A percentile compares a stretch with the other conserved stretches of the same genome.
These are phyloP conservation scores for Aspergillus ibericus DNA, from an alignment of 2,329 filamentous ascomycete genomes.

Conservation along the genomic window DNA sequence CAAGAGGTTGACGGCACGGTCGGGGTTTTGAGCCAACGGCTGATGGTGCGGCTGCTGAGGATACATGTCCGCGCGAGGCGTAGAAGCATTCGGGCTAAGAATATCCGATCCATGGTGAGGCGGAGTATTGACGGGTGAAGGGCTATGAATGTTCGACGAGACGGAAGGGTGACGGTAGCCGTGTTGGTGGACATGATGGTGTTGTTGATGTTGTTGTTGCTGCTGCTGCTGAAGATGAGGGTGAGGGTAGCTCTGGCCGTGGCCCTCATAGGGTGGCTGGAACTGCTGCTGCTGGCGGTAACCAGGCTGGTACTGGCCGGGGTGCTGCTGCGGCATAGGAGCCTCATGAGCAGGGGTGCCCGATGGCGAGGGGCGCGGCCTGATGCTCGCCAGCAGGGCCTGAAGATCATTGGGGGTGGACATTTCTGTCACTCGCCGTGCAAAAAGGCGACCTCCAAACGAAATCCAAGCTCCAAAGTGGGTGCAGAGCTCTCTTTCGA, in stretches of 20 bases:
- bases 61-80: slow-evolving; percentile 46
- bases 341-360: slow-evolving; percentile 32
- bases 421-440: slow-evolving; percentile 46
- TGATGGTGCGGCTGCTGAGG: slow-evolving; percentile 39
- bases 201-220: no score
- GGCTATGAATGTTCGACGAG: slow-evolving; percentile 59
- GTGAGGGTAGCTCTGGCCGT: neutral
- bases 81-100: slow-evolving; percentile 56
- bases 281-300: slow-evolving; percentile 1
- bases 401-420: slow-evolving; percentile 49
- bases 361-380: slow-evolving; percentile 40
- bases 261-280: slow-evolving; percentile 21
- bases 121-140: slow-evolving; percentile 53
- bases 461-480: slow-evolving; percentile 28
- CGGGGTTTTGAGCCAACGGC: slow-evolving; percentile 41
- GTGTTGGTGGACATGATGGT: slow-evolving; percentile 32
- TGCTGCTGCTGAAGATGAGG: slow-evolving; percentile 6
- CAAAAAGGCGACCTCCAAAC: slow-evolving; percentile 30
- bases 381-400: slow-evolving; percentile 48
- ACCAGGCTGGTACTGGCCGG: slow-evolving; percentile 1
- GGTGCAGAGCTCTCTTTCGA: slow-evolving; percentile 37
- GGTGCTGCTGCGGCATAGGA: slow-evolving; percentile 29
- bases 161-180: slow-evolving; percentile 58
- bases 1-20: slow-evolving; percentile 59
- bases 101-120: slow-evolving; percentile 59